Conservation (phyloP, 805 yeast species). For the Candida berthetii region DNA sequence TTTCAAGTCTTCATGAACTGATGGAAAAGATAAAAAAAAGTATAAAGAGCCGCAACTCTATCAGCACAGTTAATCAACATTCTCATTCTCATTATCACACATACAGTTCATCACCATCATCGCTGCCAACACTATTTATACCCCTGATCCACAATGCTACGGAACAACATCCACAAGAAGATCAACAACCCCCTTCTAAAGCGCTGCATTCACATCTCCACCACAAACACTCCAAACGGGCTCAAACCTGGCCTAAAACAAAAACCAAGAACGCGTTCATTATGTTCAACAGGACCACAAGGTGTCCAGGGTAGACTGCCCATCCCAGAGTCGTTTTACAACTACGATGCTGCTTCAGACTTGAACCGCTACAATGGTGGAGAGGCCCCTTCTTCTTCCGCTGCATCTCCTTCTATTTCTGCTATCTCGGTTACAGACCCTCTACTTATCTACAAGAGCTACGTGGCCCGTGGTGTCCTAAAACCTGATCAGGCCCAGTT, state of each 20-base stretch:
- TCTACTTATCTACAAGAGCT: constrained; percentile 44
- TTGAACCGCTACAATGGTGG: background rate
- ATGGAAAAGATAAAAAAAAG: constrained; percentile 1
- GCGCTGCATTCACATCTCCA: background rate
- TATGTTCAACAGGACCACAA: constrained; percentile 1
- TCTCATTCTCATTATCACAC: no score
- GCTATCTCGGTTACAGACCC: constrained; percentile 56
- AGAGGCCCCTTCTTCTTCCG: background rate
- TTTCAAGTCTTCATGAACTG: background rate
- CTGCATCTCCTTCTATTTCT: background rate
- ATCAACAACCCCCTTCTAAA: no score
- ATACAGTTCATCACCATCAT: no score
- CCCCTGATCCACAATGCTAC: no score
- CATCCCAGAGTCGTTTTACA: background rate
- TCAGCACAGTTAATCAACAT: no score
- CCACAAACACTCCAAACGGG: background rate
- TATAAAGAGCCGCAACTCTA: background rate
- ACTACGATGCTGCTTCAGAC: background rate
- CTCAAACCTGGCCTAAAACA: background rate
- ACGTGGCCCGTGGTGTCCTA: constrained; percentile 44
- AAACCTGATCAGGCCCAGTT: constrained; percentile 52
- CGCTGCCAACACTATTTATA: no score
- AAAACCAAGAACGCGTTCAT: background rate
- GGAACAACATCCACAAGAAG: no score
- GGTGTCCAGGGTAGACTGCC: constrained; percentile 2